Evolutionary conservation across 306 rosid species (phyloP).

Genomic region (Castanea crenata): DNA sequence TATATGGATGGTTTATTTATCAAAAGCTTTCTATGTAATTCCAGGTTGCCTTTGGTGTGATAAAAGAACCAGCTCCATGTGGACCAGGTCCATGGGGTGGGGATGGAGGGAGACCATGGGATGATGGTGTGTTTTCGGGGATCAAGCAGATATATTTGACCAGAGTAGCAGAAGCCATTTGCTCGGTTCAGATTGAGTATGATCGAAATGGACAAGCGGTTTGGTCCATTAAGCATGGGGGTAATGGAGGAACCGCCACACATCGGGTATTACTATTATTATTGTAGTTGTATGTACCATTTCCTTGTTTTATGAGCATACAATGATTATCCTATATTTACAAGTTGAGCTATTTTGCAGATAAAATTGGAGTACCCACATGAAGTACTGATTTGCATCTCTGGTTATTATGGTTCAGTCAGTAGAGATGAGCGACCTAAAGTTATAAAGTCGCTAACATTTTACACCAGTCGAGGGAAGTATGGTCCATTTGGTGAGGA

Average conservation of each 20-base stretch:
- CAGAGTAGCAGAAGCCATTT: slow-evolving; percentile 60
- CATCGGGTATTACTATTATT: slow-evolving; percentile 51
- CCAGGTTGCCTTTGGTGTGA: slow-evolving; percentile 60
- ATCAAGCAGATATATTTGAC: slow-evolving; percentile 80
- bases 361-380: slow-evolving; percentile 78
- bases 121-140: slow-evolving; percentile 87
- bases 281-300: too few species aligned
- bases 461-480: slow-evolving; percentile 70
- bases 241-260: slow-evolving; percentile 54
- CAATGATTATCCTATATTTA: background rate
- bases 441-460: slow-evolving; percentile 70
- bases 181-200: slow-evolving; percentile 84
- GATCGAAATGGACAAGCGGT: slow-evolving; percentile 83
- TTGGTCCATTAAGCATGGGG: slow-evolving; percentile 92
- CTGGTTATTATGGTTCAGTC: slow-evolving; percentile 68
- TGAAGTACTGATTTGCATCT: slow-evolving; percentile 71
- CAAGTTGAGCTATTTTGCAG: slow-evolving; percentile 33
- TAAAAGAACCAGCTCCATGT: slow-evolving; percentile 80
- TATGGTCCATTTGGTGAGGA: slow-evolving; percentile 92
- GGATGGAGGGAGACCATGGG: slow-evolving; percentile 90
- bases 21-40: background rate
- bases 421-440: slow-evolving; percentile 38
- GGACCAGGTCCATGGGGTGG: slow-evolving; percentile 99
- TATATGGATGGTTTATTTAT: background rate
- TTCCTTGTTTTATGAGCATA: background rate